phyloP scores from a whole-genome alignment of 257 asterid genomes.

The Lavandula angustifolia region DNA sequence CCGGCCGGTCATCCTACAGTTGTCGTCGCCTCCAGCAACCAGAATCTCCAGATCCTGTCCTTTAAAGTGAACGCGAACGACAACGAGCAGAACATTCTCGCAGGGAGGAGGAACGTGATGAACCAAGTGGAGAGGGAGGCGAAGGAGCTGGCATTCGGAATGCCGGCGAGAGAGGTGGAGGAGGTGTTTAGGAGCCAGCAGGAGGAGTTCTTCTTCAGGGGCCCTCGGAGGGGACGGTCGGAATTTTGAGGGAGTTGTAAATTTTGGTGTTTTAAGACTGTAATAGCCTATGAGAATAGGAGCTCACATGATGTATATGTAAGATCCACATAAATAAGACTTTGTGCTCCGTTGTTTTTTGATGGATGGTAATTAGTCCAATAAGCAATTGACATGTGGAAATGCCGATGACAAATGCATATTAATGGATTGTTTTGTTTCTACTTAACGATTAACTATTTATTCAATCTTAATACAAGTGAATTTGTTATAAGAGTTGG shows the following conservation, averaged over 20 bases:
- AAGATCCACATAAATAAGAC: slow-evolving; percentile 29
- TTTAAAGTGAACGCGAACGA: slow-evolving; percentile 49
- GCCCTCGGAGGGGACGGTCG: slow-evolving; percentile 50
- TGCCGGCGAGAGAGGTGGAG: slow-evolving; percentile 65
- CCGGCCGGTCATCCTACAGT: slow-evolving; percentile 81
- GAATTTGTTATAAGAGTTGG: too few relatives aligned
- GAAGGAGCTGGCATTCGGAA: slow-evolving; percentile 60
- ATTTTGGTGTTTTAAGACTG: slow-evolving; percentile 6
- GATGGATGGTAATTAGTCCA: too few relatives aligned
- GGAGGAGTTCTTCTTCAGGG: slow-evolving; percentile 60
- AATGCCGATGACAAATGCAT: too few relatives aligned
- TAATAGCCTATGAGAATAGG: not conserved
- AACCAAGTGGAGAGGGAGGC: slow-evolving; percentile 57
- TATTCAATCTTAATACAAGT: too few relatives aligned
- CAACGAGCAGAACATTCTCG: slow-evolving; percentile 48
- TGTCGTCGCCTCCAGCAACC: slow-evolving; percentile 50
- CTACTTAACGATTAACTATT: too few relatives aligned
- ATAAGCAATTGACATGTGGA: too few relatives aligned
- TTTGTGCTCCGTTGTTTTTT: not conserved
- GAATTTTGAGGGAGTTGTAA: slow-evolving; percentile 28
- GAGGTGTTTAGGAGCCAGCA: slow-evolving; percentile 48
- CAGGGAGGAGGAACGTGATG: slow-evolving; percentile 54
- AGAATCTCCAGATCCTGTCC: slow-evolving; percentile 53
- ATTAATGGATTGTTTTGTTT: too few relatives aligned
- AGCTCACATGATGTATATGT: slow-evolving; percentile 6